phyloP scores from a whole-genome alignment of 768 basidiomycete species.

The Mycena rosella region DNA sequence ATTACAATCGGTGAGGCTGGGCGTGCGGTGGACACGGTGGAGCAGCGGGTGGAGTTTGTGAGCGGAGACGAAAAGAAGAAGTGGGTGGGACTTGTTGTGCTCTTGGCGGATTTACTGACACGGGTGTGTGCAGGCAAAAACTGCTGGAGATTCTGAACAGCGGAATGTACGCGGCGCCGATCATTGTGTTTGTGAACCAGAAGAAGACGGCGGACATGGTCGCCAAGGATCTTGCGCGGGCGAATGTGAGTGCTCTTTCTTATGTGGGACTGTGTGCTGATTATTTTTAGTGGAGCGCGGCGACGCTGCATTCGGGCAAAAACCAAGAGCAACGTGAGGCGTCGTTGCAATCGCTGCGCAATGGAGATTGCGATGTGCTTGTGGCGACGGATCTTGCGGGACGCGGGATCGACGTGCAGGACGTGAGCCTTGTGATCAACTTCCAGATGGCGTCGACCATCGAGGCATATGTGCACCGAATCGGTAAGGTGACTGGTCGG shows the following conservation, averaged over 20 bases:
- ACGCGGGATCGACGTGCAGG: slow-evolving; percentile 98
- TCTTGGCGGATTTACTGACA: slow-evolving; percentile 19
- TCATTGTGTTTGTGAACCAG: slow-evolving; percentile 99
- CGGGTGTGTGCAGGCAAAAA: slow-evolving; percentile 70
- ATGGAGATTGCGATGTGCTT: slow-evolving; percentile 87
- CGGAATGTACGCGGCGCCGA: slow-evolving; percentile 85
- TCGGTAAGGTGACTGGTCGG: slow-evolving; percentile 66
- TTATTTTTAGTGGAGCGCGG: slow-evolving; percentile 79
- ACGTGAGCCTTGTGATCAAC: slow-evolving; percentile 96
- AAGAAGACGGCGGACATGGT: slow-evolving; percentile 99
- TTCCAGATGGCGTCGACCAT: slow-evolving; percentile 98
- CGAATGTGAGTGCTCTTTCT: slow-evolving; percentile 69
- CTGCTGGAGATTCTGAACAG: slow-evolving; percentile 95
- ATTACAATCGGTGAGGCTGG: slow-evolving; percentile 99
- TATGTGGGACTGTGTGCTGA: neutral
- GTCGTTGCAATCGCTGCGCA: slow-evolving; percentile 86
- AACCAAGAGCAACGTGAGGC: slow-evolving; percentile 98
- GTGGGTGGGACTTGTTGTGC: slow-evolving; percentile 57
- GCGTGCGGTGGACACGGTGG: slow-evolving; percentile 97
- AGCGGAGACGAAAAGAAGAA: slow-evolving; percentile 97
- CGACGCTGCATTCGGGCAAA: slow-evolving; percentile 97
- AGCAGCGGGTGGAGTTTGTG: slow-evolving; percentile 95
- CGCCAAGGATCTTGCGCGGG: slow-evolving; percentile 91
- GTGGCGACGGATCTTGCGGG: slow-evolving; percentile 99
- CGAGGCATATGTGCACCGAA: slow-evolving; percentile 97